These are phyloP conservation scores for Dipteronia sinensis DNA, from an alignment of 345 rosid genomes.

Conservation along the genomic window DNA sequence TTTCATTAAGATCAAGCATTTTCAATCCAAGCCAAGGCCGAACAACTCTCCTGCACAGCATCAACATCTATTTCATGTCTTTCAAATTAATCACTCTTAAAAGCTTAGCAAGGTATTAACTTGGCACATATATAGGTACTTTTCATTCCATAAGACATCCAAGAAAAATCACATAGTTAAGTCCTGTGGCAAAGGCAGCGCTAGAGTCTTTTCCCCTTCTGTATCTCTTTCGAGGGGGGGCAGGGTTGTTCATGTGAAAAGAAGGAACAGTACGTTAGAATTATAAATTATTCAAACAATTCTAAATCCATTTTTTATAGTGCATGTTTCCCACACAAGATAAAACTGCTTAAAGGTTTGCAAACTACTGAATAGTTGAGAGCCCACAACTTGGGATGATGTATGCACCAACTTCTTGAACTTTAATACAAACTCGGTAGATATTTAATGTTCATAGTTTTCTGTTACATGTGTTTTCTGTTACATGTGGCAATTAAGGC, in stretches of 20 bases:
- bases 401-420: background rate
- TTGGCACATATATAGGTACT: background rate
- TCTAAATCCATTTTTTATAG: background rate
- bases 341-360: background rate
- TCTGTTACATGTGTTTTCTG: background rate
- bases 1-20: slow-evolving; percentile 86
- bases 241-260: background rate
- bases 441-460: background rate
- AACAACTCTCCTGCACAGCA: slow-evolving; percentile 74
- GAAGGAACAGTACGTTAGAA: background rate
- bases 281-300: no score
- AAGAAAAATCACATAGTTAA: background rate
- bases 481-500: background rate
- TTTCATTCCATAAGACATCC: background rate
- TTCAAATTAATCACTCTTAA: background rate
- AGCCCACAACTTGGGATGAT: background rate
- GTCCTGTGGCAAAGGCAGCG: background rate
- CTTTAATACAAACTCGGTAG: background rate
- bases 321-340: background rate
- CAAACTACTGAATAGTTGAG: background rate
- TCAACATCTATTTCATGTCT: background rate
- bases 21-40: slow-evolving; percentile 95
- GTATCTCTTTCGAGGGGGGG: background rate
- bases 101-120: background rate
- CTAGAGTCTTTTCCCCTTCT: background rate